Evolutionary conservation across 306 rosid species (phyloP), one percentile per base, ranked within the genome.

Genomic region (Vigna hirtella): DNA sequence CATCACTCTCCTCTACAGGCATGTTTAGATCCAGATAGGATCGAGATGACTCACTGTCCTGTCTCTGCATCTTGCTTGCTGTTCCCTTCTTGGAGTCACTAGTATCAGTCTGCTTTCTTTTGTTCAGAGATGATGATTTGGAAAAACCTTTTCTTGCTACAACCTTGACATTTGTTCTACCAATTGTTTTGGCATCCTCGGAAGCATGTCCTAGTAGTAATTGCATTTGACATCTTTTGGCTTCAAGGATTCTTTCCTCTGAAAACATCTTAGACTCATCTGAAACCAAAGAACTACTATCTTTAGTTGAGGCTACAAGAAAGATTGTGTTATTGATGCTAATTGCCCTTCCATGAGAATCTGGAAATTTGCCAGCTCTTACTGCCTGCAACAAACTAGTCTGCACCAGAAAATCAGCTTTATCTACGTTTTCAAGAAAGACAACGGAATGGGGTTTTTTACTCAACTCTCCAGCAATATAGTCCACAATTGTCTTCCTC

Each of bases 11-110:
- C 72, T 83, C 89, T 30, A 93, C 74, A 5, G 98, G 97, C 67
- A 87, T 80, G 79, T 93, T 93, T 66, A 93, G 84, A 85, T 93
- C 98, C 20, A 93, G 93, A 85, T 13, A 77, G 69, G 91, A 86
- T 72, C 88, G 86, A 28, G 93, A 82, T 34, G 86, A 70, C 72
- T 89, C 86, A 7, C 26, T 77, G 13, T 49, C 75, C 15, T 79
- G 86, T 73, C 83, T 83, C 58, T 76, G 93, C 66, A 70, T 74
- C 87, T 87, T 86, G 30, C 59, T 32, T 43, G 66, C 40, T 50
- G 50, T 74, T 72, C 26, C 73, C 76, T 81, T 87, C 26, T 38
- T 15, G 80, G 73, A 79, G 59, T 82, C 88, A 56, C 49, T 52
- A 34, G 74, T 18, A 61, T 86, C 85, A 45, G 13, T 71, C 72